Percentiles rank a stretch among this genome's conserved stretches.
Evolutionary conservation across 73 alveolate species (phyloP).

Genomic region (Uronychia setigera): DNA sequence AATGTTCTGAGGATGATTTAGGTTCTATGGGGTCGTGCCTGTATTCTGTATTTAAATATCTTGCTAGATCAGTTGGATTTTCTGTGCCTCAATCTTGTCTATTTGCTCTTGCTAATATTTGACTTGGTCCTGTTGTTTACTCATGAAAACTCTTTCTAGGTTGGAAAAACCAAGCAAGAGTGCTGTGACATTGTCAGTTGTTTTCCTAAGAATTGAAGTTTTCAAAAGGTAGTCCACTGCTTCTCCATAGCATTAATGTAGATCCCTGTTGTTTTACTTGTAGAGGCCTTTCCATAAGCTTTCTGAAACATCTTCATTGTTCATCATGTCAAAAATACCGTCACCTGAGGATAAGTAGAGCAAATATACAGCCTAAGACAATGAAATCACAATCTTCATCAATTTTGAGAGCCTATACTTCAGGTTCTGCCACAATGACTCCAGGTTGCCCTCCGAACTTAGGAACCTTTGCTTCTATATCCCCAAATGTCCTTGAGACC

Average conservation of each 20-base stretch:
- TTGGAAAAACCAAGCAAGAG: slow-evolving; percentile 78
- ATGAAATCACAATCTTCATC: slow-evolving; percentile 40
- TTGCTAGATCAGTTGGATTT: too few species aligned
- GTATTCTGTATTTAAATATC: too few species aligned
- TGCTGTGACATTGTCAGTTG: slow-evolving; percentile 87
- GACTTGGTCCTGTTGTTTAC: too few species aligned
- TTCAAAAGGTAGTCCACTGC: slow-evolving; percentile 81
- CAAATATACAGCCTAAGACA: slow-evolving; percentile 67
- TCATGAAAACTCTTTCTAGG: slow-evolving; percentile 18
- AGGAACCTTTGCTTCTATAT: slow-evolving; percentile 77
- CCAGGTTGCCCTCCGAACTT: slow-evolving; percentile 82
- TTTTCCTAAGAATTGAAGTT: slow-evolving; percentile 81
- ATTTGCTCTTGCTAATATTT: too few species aligned
- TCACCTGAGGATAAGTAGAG: slow-evolving; percentile 61
- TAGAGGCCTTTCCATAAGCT: slow-evolving; percentile 71
- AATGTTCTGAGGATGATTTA: too few species aligned
- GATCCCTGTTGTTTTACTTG: neutral
- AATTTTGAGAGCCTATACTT: slow-evolving; percentile 39
- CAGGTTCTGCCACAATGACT: slow-evolving; percentile 79
- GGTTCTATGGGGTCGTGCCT: too few species aligned
- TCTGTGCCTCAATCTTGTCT: too few species aligned
- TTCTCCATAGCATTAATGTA: slow-evolving; percentile 79
- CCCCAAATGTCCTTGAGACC: slow-evolving; percentile 82
- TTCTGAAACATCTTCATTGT: slow-evolving; percentile 87
- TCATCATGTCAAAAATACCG: slow-evolving; percentile 94